phyloP scores from a whole-genome alignment of 331 rosid genomes.

The Phaseolus coccineus region DNA sequence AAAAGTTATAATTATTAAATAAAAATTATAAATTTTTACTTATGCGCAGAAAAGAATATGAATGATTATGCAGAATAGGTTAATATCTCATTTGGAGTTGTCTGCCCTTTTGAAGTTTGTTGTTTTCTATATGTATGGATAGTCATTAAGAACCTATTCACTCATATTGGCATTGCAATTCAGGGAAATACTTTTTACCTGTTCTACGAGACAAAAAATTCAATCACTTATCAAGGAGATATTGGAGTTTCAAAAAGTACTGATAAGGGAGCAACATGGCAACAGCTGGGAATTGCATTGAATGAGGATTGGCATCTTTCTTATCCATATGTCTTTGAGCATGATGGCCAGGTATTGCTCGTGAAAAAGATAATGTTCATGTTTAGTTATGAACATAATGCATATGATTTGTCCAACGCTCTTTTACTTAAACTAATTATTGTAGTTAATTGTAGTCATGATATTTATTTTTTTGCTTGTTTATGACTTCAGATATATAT shows the following conservation, averaged over 20 bases:
- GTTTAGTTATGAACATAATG: slow-evolving; percentile 13
- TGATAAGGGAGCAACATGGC: slow-evolving; percentile 95
- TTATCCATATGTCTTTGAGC: slow-evolving; percentile 81
- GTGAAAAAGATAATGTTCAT: background rate
- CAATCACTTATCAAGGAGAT: slow-evolving; percentile 89
- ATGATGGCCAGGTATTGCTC: slow-evolving; percentile 73
- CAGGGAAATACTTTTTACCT: slow-evolving; percentile 82
- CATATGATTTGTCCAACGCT: slow-evolving; percentile 9
- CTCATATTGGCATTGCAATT: slow-evolving; percentile 34
- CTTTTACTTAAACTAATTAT: slow-evolving; percentile 22
- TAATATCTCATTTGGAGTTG: slow-evolving; percentile 28
- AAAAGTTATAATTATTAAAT: background rate
- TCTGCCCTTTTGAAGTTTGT: slow-evolving; percentile 25
- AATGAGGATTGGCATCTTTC: slow-evolving; percentile 98
- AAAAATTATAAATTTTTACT: background rate
- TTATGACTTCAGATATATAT: slow-evolving; percentile 75
- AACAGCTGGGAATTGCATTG: slow-evolving; percentile 89
- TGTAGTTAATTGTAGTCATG: slow-evolving; percentile 7
- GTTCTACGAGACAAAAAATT: slow-evolving; percentile 92
- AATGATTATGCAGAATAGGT: background rate
- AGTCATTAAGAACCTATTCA: slow-evolving; percentile 25
- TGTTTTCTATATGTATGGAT: slow-evolving; percentile 18
- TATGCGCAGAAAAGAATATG: background rate
- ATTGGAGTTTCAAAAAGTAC: slow-evolving; percentile 94
- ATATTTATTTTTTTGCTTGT: slow-evolving; percentile 37